These are phyloP conservation scores for Artemisia annua DNA, from an alignment of 129 eudicot genomes.

Conservation along the genomic window DNA sequence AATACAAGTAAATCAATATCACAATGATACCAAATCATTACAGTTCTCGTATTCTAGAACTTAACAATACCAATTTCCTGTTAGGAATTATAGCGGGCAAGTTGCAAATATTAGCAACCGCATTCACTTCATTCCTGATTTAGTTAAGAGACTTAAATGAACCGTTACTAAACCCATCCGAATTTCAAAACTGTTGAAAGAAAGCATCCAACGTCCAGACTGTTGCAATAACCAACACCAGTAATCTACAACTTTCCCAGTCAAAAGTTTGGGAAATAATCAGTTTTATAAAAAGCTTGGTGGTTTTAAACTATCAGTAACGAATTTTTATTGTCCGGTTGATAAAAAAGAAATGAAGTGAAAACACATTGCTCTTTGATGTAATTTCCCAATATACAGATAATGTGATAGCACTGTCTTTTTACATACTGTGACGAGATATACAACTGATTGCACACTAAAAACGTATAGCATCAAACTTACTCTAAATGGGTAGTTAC, in stretches of 20 bases:
- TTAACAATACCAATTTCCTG: neutral
- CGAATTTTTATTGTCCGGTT: too few species aligned
- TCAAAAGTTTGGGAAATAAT: neutral
- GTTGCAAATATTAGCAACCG: too few species aligned
- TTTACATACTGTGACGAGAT: too few species aligned
- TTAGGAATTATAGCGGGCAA: slow-evolving; percentile 17
- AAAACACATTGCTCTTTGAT: neutral
- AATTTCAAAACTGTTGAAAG: too few species aligned
- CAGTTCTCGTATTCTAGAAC: neutral
- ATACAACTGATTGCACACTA: neutral
- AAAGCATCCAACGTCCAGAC: slow-evolving; percentile 1
- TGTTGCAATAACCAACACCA: neutral
- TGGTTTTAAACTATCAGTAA: neutral
- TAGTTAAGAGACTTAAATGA: too few species aligned
- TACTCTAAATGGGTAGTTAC: slow-evolving; percentile 89
- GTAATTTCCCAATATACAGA: too few species aligned
- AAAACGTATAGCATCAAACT: slow-evolving; percentile 28
- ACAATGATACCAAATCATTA: slow-evolving; percentile 9
- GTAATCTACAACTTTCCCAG: neutral
- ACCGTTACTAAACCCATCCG: too few species aligned
- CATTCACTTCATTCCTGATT: too few species aligned
- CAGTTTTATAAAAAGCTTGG: neutral
- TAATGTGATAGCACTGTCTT: too few species aligned
- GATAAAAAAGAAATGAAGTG: too few species aligned
- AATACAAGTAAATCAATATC: slow-evolving; percentile 38